Conservation (phyloP, 352 stramenopile genomes). For the Pythium oligandrum region DNA sequence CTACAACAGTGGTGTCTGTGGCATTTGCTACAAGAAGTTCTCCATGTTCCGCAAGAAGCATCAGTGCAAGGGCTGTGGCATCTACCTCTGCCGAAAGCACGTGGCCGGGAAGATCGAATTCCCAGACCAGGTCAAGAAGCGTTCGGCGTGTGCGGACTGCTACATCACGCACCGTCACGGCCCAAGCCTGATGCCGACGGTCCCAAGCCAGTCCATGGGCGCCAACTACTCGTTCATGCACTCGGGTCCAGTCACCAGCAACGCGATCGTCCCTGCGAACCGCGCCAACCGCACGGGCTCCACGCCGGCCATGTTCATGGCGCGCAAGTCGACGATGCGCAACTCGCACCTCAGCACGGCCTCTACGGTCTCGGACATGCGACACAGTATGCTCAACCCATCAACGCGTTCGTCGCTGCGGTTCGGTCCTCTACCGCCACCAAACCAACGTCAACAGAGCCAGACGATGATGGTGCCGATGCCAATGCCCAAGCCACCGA, state of each 20-base stretch:
- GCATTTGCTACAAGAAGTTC: constrained; percentile 85
- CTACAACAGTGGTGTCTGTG: constrained; percentile 59
- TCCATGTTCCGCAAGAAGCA: constrained; percentile 85
- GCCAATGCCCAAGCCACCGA: no score
- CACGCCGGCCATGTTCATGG: constrained; percentile 5
- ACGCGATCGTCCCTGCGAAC: constrained; percentile 10
- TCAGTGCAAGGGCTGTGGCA: constrained; percentile 78
- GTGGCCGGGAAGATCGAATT: constrained; percentile 69
- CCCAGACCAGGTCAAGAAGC: constrained; percentile 57
- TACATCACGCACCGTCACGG: constrained; percentile 59
- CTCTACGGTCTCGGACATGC: constrained; percentile 4
- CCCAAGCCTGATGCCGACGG: constrained; percentile 40
- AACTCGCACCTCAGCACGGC: constrained; percentile 11
- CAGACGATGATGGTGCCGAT: no score
- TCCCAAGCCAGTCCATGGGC: constrained; percentile 12
- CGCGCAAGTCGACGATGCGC: not conserved
- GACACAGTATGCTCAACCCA: constrained; percentile 14
- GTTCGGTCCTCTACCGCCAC: constrained; percentile 7
- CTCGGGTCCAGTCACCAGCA: constrained; percentile 12
- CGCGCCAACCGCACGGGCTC: constrained; percentile 13
- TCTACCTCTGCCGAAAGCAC: constrained; percentile 76
- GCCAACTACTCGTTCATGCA: constrained; percentile 2
- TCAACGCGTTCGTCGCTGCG: constrained; percentile 8
- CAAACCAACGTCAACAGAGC: constrained; percentile 3
- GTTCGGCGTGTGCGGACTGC: constrained; percentile 72